Conservation (phyloP, 176 grass and related monocot species). For the Lolium perenne region DNA sequence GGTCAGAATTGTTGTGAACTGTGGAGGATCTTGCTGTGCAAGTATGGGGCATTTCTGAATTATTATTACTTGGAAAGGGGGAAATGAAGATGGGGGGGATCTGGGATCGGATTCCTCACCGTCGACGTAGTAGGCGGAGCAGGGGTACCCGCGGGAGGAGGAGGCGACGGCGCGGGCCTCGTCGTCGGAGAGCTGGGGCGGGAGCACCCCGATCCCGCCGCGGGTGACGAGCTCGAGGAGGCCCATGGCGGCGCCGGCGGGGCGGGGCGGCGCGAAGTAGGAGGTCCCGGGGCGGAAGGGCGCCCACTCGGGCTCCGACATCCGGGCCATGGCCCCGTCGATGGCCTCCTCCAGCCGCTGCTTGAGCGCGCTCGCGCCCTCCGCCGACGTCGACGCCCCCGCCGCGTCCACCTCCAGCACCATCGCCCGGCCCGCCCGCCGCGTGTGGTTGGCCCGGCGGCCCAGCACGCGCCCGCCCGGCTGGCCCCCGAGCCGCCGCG, state of each 20-base stretch:
- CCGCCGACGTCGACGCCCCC: slow-evolving; percentile 16
- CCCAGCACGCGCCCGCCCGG: not conserved
- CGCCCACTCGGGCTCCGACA: slow-evolving; percentile 58
- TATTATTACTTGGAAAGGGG: slow-evolving; percentile 10
- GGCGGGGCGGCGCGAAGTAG: slow-evolving; percentile 52
- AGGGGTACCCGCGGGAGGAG: slow-evolving; percentile 52
- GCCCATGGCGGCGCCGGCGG: slow-evolving; percentile 37
- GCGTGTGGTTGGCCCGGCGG: slow-evolving; percentile 38
- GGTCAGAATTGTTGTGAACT: not conserved
- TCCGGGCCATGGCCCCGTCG: slow-evolving; percentile 54
- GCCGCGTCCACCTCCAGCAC: slow-evolving; percentile 27
- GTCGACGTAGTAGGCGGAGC: slow-evolving; percentile 55
- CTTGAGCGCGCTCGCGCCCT: not conserved
- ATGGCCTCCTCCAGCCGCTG: slow-evolving; percentile 57
- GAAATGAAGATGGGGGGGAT: slow-evolving; percentile 29
- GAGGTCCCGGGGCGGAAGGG: slow-evolving; percentile 64
- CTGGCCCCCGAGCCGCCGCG: slow-evolving; percentile 20
- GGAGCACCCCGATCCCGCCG: not conserved
- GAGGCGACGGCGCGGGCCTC: slow-evolving; percentile 50
- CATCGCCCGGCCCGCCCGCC: slow-evolving; percentile 35
- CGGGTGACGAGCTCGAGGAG: slow-evolving; percentile 37
- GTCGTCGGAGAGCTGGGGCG: slow-evolving; percentile 36
- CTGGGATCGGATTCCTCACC: slow-evolving; percentile 20
- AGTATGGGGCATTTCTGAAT: not conserved
- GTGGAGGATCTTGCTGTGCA: not conserved